These are phyloP conservation scores for Arthromyces matolae DNA, from an alignment of 768 basidiomycete genomes.

Conservation along the genomic window DNA sequence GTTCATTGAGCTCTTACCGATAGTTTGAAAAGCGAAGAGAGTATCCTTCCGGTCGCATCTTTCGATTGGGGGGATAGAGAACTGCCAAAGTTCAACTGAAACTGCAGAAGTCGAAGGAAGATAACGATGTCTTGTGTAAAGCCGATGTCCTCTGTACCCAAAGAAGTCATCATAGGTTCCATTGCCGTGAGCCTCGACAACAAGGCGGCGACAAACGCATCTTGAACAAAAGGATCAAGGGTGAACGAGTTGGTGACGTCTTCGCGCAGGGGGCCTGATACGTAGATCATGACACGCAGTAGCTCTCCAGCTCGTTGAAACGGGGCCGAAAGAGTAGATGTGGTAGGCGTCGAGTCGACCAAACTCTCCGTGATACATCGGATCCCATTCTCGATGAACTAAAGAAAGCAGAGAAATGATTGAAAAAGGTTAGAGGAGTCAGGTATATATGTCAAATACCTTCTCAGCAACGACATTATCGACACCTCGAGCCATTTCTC, in stretches of 20 bases:
- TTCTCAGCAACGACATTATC: conserved; percentile 64
- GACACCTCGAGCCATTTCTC: conserved; percentile 75
- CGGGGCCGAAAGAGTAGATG: conserved; percentile 29
- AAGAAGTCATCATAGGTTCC: conserved; percentile 30
- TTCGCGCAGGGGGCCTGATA: conserved; percentile 62
- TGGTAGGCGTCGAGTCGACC: conserved; percentile 25
- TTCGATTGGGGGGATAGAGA: conserved; percentile 52
- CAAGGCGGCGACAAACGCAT: conserved; percentile 51
- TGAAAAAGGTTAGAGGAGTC: neutral
- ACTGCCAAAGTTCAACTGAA: conserved; percentile 62
- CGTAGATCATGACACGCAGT: conserved; percentile 63
- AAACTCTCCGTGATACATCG: conserved; percentile 59
- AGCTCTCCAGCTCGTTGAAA: conserved; percentile 61
- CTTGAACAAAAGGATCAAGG: conserved; percentile 55
- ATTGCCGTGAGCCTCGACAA: conserved; percentile 41
- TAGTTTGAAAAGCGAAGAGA: conserved; percentile 43
- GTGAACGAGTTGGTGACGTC: conserved; percentile 37
- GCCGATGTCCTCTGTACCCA: conserved; percentile 15
- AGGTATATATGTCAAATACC: conserved; percentile 33
- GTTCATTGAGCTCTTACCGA: conserved; percentile 38
- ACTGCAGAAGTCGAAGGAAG: conserved; percentile 66
- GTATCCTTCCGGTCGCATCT: conserved; percentile 41
- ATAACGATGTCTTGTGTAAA: conserved; percentile 47
- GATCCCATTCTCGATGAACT: conserved; percentile 79
- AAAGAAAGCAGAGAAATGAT: neutral